Base-by-base conservation (phyloP, 2,329 filamentous ascomycete genomes). In the Hypoxylon sp. region DNA sequence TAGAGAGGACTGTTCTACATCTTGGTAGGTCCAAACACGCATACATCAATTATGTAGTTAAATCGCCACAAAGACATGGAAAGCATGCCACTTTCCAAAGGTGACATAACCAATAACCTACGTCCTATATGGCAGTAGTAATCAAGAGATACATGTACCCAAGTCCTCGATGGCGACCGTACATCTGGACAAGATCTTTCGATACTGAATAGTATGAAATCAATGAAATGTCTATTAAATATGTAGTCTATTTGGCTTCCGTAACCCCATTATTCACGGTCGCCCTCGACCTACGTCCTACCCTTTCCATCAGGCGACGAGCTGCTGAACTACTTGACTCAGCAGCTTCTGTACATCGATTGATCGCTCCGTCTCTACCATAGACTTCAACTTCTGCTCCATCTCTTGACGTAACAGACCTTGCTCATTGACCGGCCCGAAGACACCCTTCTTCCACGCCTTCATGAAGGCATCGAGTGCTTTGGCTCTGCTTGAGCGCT, bases 401-500 rank as follows among this genome's bases (percentile, higher is more conserved):
- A 83, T 69, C 51, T 79, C 78, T 7, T 67, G 72, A n/a, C 71
- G 50, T 30, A 74, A 58, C 6, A 56, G 21, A 1, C 49, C 60
- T 10, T 73, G 72, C 5, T 68, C 69, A 2, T 36, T 53, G 5
- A 56, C 36, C 14, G 68, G 41, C 2, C 80, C 84, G 75, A 87
- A 82, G 0, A 81, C 76, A 0, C 83, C 83, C 49, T 79, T 78
- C 38, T 79, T 80, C 65, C 80, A 81, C 1, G 84, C 81, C 65
- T 78, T 79, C 5, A 82, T 74, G 10, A 83, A 79, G 0, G 81
- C 79, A 1, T 77, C 77, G 0, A 84, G 74, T 0, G 86, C 85
- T 71, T 83, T 82, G 1, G 82, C 82, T 38, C 86, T 79, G 65
- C 77, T 78, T 21, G 82, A 71, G 14, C 87, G 81, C 76, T 89